These are phyloP conservation scores for Raphanus raphanistrum DNA, from an alignment of 345 rosid genomes.

Conservation along the genomic window DNA sequence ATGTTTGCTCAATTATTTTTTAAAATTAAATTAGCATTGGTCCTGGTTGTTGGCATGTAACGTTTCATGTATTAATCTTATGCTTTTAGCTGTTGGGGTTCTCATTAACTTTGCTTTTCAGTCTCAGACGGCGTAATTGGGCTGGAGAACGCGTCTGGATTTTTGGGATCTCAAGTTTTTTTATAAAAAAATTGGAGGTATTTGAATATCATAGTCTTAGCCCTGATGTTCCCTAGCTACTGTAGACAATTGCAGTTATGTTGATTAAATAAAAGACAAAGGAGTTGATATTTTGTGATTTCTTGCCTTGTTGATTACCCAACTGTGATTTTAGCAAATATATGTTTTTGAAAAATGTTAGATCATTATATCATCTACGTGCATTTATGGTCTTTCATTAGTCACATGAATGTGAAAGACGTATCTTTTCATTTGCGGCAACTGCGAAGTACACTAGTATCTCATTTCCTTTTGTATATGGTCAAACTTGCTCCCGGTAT, in stretches of 20 bases:
- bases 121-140: conserved; percentile 14
- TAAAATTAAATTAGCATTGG: neutral
- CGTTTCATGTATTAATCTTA: neutral
- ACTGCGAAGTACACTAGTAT: conserved; percentile 2
- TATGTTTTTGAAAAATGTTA: neutral
- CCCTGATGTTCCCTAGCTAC: neutral
- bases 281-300: conserved; percentile 1
- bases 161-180: conserved; percentile 14
- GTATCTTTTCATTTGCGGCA: neutral
- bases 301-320: neutral
- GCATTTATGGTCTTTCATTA: neutral
- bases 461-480: conserved; percentile 5
- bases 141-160: conserved; percentile 3
- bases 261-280: neutral
- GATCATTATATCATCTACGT: neutral
- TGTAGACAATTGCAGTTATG: conserved; percentile 2
- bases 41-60: conserved; percentile 4
- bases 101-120: conserved; percentile 16
- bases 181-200: neutral
- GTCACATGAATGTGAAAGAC: too few relatives aligned
- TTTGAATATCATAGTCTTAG: neutral
- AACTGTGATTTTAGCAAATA: neutral
- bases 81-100: conserved; percentile 24
- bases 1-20: neutral
- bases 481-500: neutral